Base-by-base conservation (phyloP, 2,329 filamentous ascomycete species). In the Blastomyces gilchristii region DNA sequence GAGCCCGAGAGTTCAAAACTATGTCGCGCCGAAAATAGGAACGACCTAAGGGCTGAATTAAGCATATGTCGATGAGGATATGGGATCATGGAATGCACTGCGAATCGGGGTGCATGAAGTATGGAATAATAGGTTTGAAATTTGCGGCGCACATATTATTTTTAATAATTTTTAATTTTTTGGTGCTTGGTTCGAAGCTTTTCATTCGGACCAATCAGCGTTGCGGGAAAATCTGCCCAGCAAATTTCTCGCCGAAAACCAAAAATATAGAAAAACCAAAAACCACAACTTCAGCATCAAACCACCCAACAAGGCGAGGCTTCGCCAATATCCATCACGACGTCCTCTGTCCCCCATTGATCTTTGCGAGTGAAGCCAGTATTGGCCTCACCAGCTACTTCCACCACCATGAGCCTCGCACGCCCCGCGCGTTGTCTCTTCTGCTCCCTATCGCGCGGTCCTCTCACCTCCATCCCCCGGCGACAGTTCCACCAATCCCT, bases 401-500 rank as follows among this genome's bases (percentile, higher is more conserved):
- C 41, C 58, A 62, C 64, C 71, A 75, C 60, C 63, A 83, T 83
- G 81, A 82, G 77, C 71, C 70, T 80, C 73, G 72, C 76, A 69
- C 75, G 78, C 58, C 77, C 80, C 22, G 56, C 57, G 75, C 75
- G 77, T 75, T 83, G 80, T 71, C 72, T 82, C 61, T 78, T 82
- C 66, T 80, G 78, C 72, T 76, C 73, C 68, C 79, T 80, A 66
- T 76, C 78, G 60, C 76, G 76, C 65, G 70, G 76, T 56, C 69
- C 75, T 14, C 72, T 73, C 66, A 71, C 76, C 68, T 75, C 74
- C 64, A 69, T 78, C 50, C 74, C 77, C 69, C 78, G 76, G 68
- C 80, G 78, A 70, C 77, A 78, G 69, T 81, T 82, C 72, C 79
- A 82, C 68, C 68, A 74, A 22, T 76, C 80, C 22, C 72, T 75